Percentiles rank a stretch among this genome's conserved stretches.
phyloP scores from a whole-genome alignment of 257 asterid genomes.

The Solanum dulcamara region DNA sequence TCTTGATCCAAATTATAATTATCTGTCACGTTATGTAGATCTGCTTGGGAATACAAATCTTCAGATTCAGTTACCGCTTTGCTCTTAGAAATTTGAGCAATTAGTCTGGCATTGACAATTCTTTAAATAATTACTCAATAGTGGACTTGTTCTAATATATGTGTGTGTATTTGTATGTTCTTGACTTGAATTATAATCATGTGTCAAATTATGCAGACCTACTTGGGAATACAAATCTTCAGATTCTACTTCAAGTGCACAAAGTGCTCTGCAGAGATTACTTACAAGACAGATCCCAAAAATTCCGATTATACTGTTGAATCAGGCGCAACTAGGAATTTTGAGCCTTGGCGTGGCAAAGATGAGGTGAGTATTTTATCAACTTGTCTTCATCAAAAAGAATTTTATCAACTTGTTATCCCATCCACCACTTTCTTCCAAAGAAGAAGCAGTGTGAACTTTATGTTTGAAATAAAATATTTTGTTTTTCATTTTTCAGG shows the following conservation, averaged over 20 bases:
- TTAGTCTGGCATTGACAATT: no score
- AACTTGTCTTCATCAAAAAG: neutral
- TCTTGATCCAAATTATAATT: no score
- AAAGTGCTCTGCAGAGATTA: conserved; percentile 74
- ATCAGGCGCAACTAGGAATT: conserved; percentile 75
- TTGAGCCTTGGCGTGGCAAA: conserved; percentile 84
- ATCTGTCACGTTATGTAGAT: no score
- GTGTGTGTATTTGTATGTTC: neutral
- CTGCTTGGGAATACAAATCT: no score
- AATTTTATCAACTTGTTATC: neutral
- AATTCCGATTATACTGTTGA: conserved; percentile 83
- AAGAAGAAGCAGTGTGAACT: neutral
- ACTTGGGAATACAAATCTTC: conserved; percentile 76
- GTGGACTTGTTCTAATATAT: neutral
- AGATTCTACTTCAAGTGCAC: conserved; percentile 88
- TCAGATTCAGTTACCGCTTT: no score
- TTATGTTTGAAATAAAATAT: neutral
- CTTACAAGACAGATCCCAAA: conserved; percentile 86
- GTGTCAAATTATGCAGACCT: conserved; percentile 42
- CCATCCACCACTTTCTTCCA: neutral
- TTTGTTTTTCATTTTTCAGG: neutral
- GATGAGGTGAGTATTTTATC: conserved; percentile 46
- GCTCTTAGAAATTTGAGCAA: no score
- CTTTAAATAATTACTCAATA: no score
- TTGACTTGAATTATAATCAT: conserved; percentile 4